Percentiles rank a stretch among this genome's conserved stretches.
Conservation (phyloP, 495 filamentous ascomycete species). For the Oidiodendron maius region DNA sequence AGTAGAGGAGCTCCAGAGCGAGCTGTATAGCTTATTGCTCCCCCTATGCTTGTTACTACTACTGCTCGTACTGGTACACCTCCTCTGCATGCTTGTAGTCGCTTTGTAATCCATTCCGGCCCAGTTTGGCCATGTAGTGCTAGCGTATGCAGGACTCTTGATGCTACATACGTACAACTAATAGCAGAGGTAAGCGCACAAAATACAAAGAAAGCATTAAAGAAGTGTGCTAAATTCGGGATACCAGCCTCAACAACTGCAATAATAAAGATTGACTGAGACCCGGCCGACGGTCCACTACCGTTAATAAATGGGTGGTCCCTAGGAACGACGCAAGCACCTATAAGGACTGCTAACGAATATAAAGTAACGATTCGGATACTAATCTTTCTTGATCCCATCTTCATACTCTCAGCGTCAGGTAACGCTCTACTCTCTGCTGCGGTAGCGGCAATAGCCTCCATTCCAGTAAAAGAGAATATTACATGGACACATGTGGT, state of each 20-base stretch:
- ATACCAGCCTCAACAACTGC: conserved; percentile 38
- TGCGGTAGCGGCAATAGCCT: conserved; percentile 32
- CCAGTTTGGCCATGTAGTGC: conserved; percentile 33
- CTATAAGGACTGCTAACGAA: conserved; percentile 31
- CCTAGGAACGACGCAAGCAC: conserved; percentile 37
- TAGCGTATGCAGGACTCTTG: conserved; percentile 39
- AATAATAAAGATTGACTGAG: conserved; percentile 38
- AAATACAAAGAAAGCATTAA: conserved; percentile 46
- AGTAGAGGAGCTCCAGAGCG: conserved; percentile 29
- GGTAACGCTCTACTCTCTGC: conserved; percentile 39
- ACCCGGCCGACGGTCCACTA: conserved; percentile 33
- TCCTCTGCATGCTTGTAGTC: conserved; percentile 26
- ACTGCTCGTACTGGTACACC: conserved; percentile 48
- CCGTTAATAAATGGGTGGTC: conserved; percentile 39
- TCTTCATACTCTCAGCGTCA: conserved; percentile 42
- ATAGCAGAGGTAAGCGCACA: conserved; percentile 40
- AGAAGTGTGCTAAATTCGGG: conserved; percentile 33
- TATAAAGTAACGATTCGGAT: conserved; percentile 41
- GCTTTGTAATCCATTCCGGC: conserved; percentile 30
- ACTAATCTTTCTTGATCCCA: conserved; percentile 40
- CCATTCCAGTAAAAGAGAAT: conserved; percentile 48
- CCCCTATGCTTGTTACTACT: conserved; percentile 33
- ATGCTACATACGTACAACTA: conserved; percentile 41
- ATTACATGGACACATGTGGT: conserved; percentile 35
- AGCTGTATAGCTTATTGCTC: conserved; percentile 42